phyloP scores from a whole-genome alignment of 2,329 filamentous ascomycete genomes.

The Colletotrichum eleusines region DNA sequence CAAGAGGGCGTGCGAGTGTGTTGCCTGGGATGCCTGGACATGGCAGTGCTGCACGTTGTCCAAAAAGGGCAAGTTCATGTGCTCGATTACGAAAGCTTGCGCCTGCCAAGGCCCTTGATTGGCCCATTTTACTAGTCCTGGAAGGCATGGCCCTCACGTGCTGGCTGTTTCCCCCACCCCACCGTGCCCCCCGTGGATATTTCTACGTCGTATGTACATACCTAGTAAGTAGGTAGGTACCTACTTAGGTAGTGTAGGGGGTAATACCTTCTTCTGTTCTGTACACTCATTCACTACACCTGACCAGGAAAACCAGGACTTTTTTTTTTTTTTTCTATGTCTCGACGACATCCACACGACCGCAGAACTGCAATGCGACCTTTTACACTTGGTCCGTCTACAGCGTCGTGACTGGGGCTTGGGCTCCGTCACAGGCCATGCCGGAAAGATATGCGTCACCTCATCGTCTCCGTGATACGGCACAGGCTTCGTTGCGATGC shows the following conservation, averaged over 20 bases:
- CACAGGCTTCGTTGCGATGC: slow-evolving; percentile 10
- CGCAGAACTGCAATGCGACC: slow-evolving; percentile 3
- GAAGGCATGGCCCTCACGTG: slow-evolving; percentile 32
- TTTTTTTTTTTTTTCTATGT: too few relatives aligned
- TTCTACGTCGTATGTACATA: not conserved
- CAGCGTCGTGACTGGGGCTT: not conserved
- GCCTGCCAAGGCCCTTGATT: slow-evolving; percentile 30
- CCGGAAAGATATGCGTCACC: slow-evolving; percentile 1
- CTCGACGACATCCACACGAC: slow-evolving; percentile 1
- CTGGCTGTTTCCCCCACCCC: not conserved
- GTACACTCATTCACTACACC: not conserved
- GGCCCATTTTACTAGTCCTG: not conserved
- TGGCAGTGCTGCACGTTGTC: slow-evolving; percentile 13
- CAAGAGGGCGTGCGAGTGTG: slow-evolving; percentile 15
- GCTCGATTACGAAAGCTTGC: slow-evolving; percentile 35
- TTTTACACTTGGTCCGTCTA: slow-evolving; percentile 4
- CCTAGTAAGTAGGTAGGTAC: not conserved
- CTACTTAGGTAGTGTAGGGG: too few relatives aligned
- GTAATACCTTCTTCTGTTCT: not conserved
- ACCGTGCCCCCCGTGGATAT: too few relatives aligned
- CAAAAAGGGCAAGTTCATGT: slow-evolving; percentile 34
- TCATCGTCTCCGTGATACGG: not conserved
- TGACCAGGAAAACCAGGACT: too few relatives aligned
- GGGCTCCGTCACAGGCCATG: not conserved
- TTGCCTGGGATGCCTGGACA: slow-evolving; percentile 35